These are phyloP conservation scores for Leucogyrophana mollusca DNA, from an alignment of 768 basidiomycete species.

Conservation along the genomic window DNA sequence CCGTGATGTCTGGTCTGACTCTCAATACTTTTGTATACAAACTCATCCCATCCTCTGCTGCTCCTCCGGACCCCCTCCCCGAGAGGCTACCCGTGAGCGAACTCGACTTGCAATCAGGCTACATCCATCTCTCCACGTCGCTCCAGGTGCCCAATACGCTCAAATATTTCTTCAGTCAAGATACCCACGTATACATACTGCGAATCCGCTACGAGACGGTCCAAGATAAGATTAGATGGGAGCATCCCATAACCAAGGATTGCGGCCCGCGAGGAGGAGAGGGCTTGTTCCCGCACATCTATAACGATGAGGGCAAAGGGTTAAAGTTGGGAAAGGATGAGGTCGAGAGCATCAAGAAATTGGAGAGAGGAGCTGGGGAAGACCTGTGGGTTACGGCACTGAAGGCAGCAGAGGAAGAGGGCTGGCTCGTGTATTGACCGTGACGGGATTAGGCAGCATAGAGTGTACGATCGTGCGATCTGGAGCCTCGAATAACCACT, in stretches of 20 bases:
- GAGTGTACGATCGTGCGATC: too few species aligned
- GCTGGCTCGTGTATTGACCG: slow-evolving; percentile 36
- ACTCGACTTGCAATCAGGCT: slow-evolving; percentile 45
- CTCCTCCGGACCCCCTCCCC: slow-evolving; percentile 42
- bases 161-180: slow-evolving; percentile 41
- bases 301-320: slow-evolving; percentile 30
- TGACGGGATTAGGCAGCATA: too few species aligned
- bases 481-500: too few species aligned
- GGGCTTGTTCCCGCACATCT: slow-evolving; percentile 54
- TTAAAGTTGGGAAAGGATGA: slow-evolving; percentile 42
- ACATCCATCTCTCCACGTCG: slow-evolving; percentile 57
- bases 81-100: slow-evolving; percentile 46
- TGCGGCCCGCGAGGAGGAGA: slow-evolving; percentile 43
- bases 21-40: slow-evolving; percentile 57
- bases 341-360: slow-evolving; percentile 38
- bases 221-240: slow-evolving; percentile 46
- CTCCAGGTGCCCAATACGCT: slow-evolving; percentile 48
- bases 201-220: slow-evolving; percentile 42
- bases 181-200: slow-evolving; percentile 40
- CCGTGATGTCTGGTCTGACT: not conserved
- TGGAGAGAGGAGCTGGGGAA: slow-evolving; percentile 16
- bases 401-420: slow-evolving; percentile 8
- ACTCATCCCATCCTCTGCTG: slow-evolving; percentile 43
- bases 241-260: slow-evolving; percentile 39
- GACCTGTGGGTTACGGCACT: slow-evolving; percentile 34